Evolutionary conservation across 768 basidiomycete genomes (phyloP).

Genomic region (Tricholoma bakamatsutake): DNA sequence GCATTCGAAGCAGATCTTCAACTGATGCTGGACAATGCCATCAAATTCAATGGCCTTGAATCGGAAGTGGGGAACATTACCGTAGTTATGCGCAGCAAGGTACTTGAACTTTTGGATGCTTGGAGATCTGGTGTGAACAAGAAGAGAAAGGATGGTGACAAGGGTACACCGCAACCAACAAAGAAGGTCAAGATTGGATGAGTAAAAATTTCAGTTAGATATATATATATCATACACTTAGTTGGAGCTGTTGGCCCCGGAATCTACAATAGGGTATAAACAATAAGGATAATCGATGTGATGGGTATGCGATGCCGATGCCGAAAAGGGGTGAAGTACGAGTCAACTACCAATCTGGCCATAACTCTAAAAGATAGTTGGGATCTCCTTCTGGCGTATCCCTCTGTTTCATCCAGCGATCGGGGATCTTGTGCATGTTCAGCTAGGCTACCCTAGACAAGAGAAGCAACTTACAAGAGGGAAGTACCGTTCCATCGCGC

Average conservation of each 20-base stretch:
- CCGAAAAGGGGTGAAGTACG: not conserved
- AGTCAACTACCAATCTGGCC: conserved; percentile 52
- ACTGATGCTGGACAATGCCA: conserved; percentile 85
- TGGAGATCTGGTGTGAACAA: conserved; percentile 49
- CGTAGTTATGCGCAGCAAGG: conserved; percentile 40
- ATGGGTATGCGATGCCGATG: not conserved
- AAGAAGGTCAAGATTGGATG: conserved; percentile 65
- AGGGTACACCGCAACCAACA: conserved; percentile 51
- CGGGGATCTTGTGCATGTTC: conserved; percentile 54
- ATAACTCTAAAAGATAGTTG: conserved; percentile 47
- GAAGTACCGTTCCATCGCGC: conserved; percentile 88
- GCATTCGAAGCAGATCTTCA: conserved; percentile 81
- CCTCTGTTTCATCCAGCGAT: conserved; percentile 87
- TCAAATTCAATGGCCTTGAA: conserved; percentile 79
- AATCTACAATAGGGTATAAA: conserved; percentile 25
- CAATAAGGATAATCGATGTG: conserved; percentile 13
- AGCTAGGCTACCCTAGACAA: not conserved
- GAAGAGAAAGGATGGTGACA: conserved; percentile 74
- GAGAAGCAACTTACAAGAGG: conserved; percentile 52
- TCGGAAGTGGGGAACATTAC: conserved; percentile 74
- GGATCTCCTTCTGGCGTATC: conserved; percentile 75
- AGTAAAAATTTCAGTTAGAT: conserved; percentile 13
- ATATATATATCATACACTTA: conserved; percentile 7
- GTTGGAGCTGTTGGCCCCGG: conserved; percentile 12
- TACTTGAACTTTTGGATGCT: conserved; percentile 45